Percentiles rank a stretch among this genome's conserved stretches.
phyloP scores from a whole-genome alignment of 495 filamentous ascomycete species.

The Penicillium crystallinum region DNA sequence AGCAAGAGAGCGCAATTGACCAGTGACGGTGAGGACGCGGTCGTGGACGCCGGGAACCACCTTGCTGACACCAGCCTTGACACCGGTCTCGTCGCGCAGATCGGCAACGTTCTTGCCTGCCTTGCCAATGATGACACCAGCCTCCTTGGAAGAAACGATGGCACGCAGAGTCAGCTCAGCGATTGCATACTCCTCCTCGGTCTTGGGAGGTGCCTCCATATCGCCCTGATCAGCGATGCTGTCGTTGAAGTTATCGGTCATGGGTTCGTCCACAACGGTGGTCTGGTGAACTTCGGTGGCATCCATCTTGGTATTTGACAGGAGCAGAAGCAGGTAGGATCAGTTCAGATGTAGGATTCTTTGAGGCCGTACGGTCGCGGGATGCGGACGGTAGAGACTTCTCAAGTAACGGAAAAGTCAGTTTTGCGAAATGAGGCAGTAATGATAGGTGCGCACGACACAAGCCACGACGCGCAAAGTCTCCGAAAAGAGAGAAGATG shows the following conservation, averaged over 20 bases:
- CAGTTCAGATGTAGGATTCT: constrained; percentile 11
- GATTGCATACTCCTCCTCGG: constrained; percentile 93
- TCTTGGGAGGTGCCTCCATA: constrained; percentile 68
- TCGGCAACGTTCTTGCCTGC: constrained; percentile 97
- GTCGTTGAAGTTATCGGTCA: constrained; percentile 47
- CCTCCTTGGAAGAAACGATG: constrained; percentile 97
- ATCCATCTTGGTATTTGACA: constrained; percentile 37
- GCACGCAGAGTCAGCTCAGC: constrained; percentile 88
- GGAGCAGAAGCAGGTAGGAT: background rate
- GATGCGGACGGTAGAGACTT: constrained; percentile 6
- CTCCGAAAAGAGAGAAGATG: background rate
- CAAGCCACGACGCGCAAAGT: background rate
- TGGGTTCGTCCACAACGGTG: constrained; percentile 35
- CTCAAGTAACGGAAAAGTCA: background rate
- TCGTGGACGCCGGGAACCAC: constrained; percentile 96
- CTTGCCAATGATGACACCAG: constrained; percentile 97
- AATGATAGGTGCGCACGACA: background rate
- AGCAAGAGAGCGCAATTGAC: constrained; percentile 76
- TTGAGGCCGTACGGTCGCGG: constrained; percentile 8
- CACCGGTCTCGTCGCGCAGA: constrained; percentile 92
- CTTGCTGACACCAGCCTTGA: constrained; percentile 97
- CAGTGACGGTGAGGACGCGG: constrained; percentile 91
- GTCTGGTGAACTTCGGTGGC: constrained; percentile 45
- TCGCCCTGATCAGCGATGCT: constrained; percentile 53
- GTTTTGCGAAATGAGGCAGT: background rate